A percentile compares a stretch with the other conserved stretches of the same genome.
Conservation (phyloP, 768 basidiomycete genomes). For the Myochromella boudieri region DNA sequence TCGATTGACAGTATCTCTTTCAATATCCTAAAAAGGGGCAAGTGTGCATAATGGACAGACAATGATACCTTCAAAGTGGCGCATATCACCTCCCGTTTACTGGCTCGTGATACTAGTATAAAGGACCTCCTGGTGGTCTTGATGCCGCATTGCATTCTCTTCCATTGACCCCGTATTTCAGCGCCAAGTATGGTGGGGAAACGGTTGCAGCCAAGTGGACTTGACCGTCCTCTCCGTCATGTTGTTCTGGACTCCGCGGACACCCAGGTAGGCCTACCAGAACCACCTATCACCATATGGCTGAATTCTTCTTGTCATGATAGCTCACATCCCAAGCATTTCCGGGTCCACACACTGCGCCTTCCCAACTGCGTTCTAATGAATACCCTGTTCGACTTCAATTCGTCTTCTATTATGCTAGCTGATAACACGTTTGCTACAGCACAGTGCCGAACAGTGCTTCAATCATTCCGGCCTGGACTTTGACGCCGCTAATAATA, state of each 20-base stretch:
- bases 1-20: too few species aligned
- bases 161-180: not conserved
- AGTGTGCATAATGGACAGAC: too few species aligned
- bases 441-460: too few species aligned
- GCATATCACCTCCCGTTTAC: too few species aligned
- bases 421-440: not conserved
- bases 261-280: not conserved
- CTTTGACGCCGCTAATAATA: not conserved
- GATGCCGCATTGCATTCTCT: not conserved
- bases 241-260: not conserved
- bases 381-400: not conserved
- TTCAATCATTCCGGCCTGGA: too few species aligned
- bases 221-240: not conserved
- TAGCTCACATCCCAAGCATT: not conserved
- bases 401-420: not conserved
- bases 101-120: conserved; percentile 1
- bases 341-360: not conserved
- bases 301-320: not conserved
- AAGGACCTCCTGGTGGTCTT: not conserved
- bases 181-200: not conserved
- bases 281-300: not conserved
- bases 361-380: not conserved
- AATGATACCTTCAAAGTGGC: too few species aligned
- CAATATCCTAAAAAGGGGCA: too few species aligned
- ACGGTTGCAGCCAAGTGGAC: not conserved